Evolutionary conservation across 805 yeast species (phyloP), one percentile per base, ranked within the genome.

Genomic region (Candida suzukii): DNA sequence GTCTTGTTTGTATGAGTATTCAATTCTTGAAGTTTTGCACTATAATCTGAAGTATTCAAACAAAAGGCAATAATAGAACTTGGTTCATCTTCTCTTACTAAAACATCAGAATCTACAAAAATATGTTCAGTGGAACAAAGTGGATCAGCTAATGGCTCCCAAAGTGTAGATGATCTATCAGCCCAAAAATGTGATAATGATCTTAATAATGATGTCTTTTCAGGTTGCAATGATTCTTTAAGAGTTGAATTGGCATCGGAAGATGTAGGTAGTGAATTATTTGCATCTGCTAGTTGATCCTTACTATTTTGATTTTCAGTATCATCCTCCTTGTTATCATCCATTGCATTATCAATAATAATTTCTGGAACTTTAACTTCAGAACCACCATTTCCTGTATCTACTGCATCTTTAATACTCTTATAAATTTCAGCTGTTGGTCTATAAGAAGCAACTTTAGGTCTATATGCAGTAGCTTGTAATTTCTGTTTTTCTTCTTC

Each of bases 21-120:
- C 16, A 35, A 7, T 14, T 22, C 52, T 46, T 70, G 69, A 41
- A 51, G 43, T 44, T 52, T 56, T 39, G 64, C 59, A 38, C 73
- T 70, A 55, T 93, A 91, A 59, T 93, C 98, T 3, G 78, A 73
- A 0, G 95, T 78, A 40, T 90, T 84, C 45, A 93, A 64, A 57
- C 98, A 91, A 53, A 93, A 90, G 0, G 98, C 95, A 47, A 95
- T 86, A 45, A 93, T 64, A 0, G 98, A 90, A 52, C 95, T 83
- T 10, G 98, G 99, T 57, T 93, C 99, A 58, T 88, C 96, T 53
- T 93, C 99, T 39, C 99, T 68, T 10, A 93, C 91, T 43, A 93
- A 81, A 18, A 93, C 95, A 58, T 86, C 88, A 8, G 95, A 86
- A 56, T 95, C 98, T 17, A 87, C 88, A 67, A 93, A 93, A 1